A percentile compares a stretch with the other conserved stretches of the same genome.
These are phyloP conservation scores for Geotrichum phurueaensis DNA, from an alignment of 1,139 yeast genomes.

Conservation along the genomic window DNA sequence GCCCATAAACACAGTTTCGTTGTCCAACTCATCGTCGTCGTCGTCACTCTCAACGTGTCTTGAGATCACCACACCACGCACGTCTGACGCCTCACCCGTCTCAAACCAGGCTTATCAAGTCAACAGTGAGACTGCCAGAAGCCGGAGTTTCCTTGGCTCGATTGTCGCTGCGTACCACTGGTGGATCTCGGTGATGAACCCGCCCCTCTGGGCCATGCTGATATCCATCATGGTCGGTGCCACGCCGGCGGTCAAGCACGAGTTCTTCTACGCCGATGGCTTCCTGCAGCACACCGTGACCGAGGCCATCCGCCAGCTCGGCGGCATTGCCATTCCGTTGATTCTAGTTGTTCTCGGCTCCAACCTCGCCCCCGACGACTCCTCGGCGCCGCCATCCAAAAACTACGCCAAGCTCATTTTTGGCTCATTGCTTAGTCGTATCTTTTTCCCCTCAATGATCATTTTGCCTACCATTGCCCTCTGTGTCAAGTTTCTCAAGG, in stretches of 20 bases:
- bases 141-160: not conserved
- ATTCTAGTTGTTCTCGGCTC: conserved; percentile 60
- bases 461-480: conserved; percentile 63
- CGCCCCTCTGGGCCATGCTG: conserved; percentile 91
- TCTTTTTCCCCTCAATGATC: conserved; percentile 67
- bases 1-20: not conserved
- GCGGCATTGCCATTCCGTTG: conserved; percentile 82
- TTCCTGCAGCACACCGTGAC: conserved; percentile 76
- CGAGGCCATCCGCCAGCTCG: conserved; percentile 69
- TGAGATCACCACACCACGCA: not conserved
- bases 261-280: conserved; percentile 55
- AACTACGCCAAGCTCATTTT: conserved; percentile 54
- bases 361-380: conserved; percentile 38
- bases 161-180: conserved; percentile 11
- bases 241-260: conserved; percentile 58
- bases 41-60: conserved; percentile 11
- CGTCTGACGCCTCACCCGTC: not conserved
- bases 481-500: conserved; percentile 56
- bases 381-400: conserved; percentile 42
- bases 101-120: not conserved
- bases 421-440: conserved; percentile 66
- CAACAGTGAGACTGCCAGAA: not conserved
- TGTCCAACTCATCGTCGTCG: conserved; percentile 3
- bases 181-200: conserved; percentile 66
- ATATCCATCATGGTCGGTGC: conserved; percentile 79